These are phyloP conservation scores for Colletotrichum tropicicola DNA, from an alignment of 2,329 filamentous ascomycete genomes.

Conservation along the genomic window DNA sequence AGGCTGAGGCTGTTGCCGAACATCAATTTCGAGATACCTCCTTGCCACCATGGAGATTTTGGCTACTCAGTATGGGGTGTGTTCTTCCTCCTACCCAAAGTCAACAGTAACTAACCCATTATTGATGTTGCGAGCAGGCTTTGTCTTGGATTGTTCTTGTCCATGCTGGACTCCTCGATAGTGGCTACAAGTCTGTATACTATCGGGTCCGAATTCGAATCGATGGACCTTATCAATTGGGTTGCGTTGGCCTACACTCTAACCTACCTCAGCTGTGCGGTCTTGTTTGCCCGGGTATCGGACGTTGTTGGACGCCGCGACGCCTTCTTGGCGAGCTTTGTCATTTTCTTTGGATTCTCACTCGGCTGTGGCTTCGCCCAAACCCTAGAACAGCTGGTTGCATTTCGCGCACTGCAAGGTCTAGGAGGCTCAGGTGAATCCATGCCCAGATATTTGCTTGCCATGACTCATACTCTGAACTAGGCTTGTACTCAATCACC, in stretches of 20 bases:
- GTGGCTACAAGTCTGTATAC: conserved; percentile 65
- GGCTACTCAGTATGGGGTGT: conserved; percentile 44
- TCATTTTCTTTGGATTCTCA: conserved; percentile 66
- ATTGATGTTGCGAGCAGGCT: conserved; percentile 44
- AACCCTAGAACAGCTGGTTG: conserved; percentile 51
- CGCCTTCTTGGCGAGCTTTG: conserved; percentile 58
- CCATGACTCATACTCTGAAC: neutral
- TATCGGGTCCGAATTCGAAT: conserved; percentile 62
- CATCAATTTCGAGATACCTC: conserved; percentile 9
- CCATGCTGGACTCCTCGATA: conserved; percentile 68
- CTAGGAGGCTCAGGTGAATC: conserved; percentile 58
- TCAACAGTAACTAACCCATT: neutral
- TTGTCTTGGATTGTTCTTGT: conserved; percentile 63
- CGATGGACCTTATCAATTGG: conserved; percentile 58
- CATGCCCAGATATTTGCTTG: conserved; percentile 13
- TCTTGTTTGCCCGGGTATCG: conserved; percentile 62
- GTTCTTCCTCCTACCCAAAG: neutral
- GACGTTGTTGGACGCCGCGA: conserved; percentile 63
- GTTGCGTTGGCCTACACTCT: conserved; percentile 65
- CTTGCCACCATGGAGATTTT: conserved; percentile 43
- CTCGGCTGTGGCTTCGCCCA: conserved; percentile 60
- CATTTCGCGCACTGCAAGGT: conserved; percentile 50
- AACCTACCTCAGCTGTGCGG: conserved; percentile 64
- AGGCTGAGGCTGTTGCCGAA: neutral
- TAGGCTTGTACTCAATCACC: conserved; percentile 62